Evolutionary conservation across 2,329 filamentous ascomycete genomes (phyloP), one percentile per base, ranked within the genome.

Genomic region (Curvularia spicifera): DNA sequence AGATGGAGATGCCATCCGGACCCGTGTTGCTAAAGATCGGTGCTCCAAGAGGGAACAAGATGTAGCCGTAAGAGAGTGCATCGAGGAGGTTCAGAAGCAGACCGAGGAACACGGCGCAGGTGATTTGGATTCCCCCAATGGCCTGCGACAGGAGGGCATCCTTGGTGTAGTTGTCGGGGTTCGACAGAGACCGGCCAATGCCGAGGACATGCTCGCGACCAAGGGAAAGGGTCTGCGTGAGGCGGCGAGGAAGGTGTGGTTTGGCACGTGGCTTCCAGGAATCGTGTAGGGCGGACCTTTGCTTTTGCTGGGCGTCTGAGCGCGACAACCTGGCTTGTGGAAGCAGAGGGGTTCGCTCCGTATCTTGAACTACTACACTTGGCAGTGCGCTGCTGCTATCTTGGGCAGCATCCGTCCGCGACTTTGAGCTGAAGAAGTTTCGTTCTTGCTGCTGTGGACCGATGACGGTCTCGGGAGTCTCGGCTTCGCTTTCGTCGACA

Each of bases 1-100:
- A 99, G 78, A 99, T 97, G 0, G 95, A 97, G 55, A 99, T 97
- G 24, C 95, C 95, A 56, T 97, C 94, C 0, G 94, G 89, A 1
- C 94, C 95, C 6, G 98, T 86, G 61, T 89, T 85, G 28, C 89
- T 86, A 75, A 99, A 99, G 20, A 97, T 85, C 7, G 91, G 87
- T 62, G 91, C 90, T 6, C 94, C 93, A 0, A 99, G 83, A 0
- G 95, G 95, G 66, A 99, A 99, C 12, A 99, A 80, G 70, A 97
- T 97, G 53, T 75, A 78, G 84, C 91, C 95, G 71, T 99, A 99
- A 2, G 94, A 98, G 40, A 99, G 80, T 5, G 93, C 95, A 80
- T 99, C 95, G 20, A 99, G 82, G 45, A 99, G 89, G 67, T 99
- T 99, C 18, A 99, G 85, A 1, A 99, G 82, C 26, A 97, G 79